Evolutionary conservation across 2,329 filamentous ascomycete genomes (phyloP), one percentile per base, ranked within the genome.

Genomic region (Periglandula ipomoeae): DNA sequence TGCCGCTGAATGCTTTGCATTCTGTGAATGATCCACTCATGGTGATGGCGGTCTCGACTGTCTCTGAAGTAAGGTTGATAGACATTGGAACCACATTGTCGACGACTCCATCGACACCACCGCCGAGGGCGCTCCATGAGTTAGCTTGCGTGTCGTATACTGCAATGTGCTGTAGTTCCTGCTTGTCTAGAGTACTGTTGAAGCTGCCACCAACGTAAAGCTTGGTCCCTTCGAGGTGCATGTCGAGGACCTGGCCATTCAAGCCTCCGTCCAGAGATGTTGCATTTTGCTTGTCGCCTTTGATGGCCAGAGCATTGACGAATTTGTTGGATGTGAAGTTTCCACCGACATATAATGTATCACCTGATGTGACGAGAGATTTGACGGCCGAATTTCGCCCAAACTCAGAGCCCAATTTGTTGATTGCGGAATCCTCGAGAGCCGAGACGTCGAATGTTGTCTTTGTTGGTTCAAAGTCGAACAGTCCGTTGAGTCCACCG

Each of bases 161-260:
- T 5, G 87, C 93, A 38, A 95, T 74, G 54, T 89, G 83, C 53
- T 78, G 81, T 26, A 98, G 70, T 6, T 81, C 84, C n/a, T 75
- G 62, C 2, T 75, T 74, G 48, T 79, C 75, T 22, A 73, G 73
- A 0, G 88, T 89, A 59, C 85, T 82, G 46, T 82, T 86, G 66
- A 98, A 98, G 47, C 81, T 80, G 44, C 93, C 93, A 17, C 88
- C 93, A 40, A 93, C 82, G 59, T 87, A 98, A 11, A 96, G 70
- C 30, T 68, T 72, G 17, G 79, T 78, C 47, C 74, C 80, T 49
- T 86, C 79, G 23, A 82, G 68, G 51, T 85, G 78, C 70, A 95
- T 79, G 11, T 82, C 75, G 48, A 78, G 66, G n/a, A 98, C 87
- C 51, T 81, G 75, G 2, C 82, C 83, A 58, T 98, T 89, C 35